Evolutionary conservation across 169 alveolate species (phyloP).

Genomic region (Plasmodium yoelii): DNA sequence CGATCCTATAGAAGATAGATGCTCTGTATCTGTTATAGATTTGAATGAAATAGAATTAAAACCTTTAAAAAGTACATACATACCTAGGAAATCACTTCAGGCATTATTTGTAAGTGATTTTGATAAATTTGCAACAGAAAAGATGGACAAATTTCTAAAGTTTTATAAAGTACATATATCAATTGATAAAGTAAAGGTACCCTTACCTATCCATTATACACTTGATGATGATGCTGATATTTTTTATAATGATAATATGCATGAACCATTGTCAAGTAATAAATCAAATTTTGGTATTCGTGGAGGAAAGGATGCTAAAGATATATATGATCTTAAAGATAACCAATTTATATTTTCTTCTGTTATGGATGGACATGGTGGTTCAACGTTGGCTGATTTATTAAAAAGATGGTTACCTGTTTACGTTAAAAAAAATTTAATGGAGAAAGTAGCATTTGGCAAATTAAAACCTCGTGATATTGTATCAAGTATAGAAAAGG

Average conservation of each 20-base stretch:
- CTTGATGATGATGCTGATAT: too few species aligned
- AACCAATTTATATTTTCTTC: constrained; percentile 30
- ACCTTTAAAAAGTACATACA: too few species aligned
- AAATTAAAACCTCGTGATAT: constrained; percentile 15
- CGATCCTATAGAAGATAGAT: constrained; percentile 65
- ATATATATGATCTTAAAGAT: not conserved
- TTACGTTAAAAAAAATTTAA: constrained; percentile 59
- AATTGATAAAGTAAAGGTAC: too few species aligned
- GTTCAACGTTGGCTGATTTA: constrained; percentile 35
- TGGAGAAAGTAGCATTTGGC: constrained; percentile 6
- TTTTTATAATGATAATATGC: too few species aligned
- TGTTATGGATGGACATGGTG: constrained; percentile 75
- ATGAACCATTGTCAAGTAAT: too few species aligned
- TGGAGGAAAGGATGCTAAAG: too few species aligned
- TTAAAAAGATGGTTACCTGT: constrained; percentile 37
- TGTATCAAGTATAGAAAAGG: constrained; percentile 24
- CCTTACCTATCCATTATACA: too few species aligned
- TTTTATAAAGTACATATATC: too few species aligned
- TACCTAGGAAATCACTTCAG: too few species aligned
- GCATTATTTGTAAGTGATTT: not conserved
- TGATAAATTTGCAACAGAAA: not conserved
- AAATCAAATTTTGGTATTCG: too few species aligned
- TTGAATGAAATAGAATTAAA: not conserved
- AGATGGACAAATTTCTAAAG: too few species aligned
- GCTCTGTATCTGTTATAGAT: constrained; percentile 19